These are phyloP conservation scores for Fagopyrum tataricum DNA, from an alignment of 148 eudicot genomes.

Conservation along the genomic window DNA sequence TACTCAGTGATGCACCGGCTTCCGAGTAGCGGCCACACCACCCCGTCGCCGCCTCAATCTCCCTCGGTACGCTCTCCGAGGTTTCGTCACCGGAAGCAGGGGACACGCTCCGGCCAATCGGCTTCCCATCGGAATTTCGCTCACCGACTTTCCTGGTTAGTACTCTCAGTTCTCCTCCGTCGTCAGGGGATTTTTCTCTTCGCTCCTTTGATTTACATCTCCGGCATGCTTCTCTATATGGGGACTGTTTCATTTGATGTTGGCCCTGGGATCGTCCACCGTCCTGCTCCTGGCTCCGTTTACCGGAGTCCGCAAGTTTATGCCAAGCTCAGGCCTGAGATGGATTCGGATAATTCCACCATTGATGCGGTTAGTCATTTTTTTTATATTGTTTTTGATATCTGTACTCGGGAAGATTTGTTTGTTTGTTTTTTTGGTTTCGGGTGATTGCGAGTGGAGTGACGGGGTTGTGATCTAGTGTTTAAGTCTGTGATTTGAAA, in stretches of 20 bases:
- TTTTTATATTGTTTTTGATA: background rate
- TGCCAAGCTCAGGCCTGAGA: slow-evolving; percentile 54
- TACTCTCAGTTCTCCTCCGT: slow-evolving; percentile 62
- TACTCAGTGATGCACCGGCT: slow-evolving; percentile 33
- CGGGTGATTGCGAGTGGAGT: slow-evolving; percentile 1
- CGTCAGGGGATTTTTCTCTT: slow-evolving; percentile 81
- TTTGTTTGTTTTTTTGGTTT: background rate
- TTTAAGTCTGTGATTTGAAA: background rate
- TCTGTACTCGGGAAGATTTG: background rate
- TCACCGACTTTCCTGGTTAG: slow-evolving; percentile 56
- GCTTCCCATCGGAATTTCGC: slow-evolving; percentile 31
- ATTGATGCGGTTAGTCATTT: slow-evolving; percentile 62
- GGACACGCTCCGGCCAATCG: slow-evolving; percentile 18
- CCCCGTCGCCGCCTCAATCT: slow-evolving; percentile 81
- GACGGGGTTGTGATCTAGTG: background rate
- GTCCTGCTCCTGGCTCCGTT: slow-evolving; percentile 57
- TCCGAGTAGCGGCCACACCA: slow-evolving; percentile 76
- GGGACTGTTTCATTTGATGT: slow-evolving; percentile 84
- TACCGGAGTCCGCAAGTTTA: slow-evolving; percentile 84
- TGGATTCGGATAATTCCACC: slow-evolving; percentile 77
- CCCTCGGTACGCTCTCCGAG: slow-evolving; percentile 69
- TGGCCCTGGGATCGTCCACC: slow-evolving; percentile 53
- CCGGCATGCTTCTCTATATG: slow-evolving; percentile 85
- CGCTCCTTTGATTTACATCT: slow-evolving; percentile 75
- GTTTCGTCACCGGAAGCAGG: slow-evolving; percentile 41